Base-by-base conservation (phyloP, 2,329 filamentous ascomycete species). In the Clarireedia homoeocarpa region DNA sequence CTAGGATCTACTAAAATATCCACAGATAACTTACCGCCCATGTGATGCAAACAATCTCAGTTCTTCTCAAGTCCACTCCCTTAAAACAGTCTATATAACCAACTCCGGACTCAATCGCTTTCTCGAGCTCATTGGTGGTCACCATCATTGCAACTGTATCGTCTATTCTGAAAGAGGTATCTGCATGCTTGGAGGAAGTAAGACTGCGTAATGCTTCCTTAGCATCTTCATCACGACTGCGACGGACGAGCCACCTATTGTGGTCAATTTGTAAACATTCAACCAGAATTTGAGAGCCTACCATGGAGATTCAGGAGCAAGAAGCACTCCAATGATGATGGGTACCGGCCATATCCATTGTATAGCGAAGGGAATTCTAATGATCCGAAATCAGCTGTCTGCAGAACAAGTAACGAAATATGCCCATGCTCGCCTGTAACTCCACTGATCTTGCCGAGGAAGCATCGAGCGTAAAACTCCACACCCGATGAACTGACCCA, bases 121-220 rank as follows among this genome's bases (percentile, higher is more conserved):
- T 71, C 63, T 84, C 81, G 1, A 80, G 67, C 55, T 76, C 72
- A 60, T 84, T 77, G 0, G 81, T 84, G 61, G 81, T 75, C 14
- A 74, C 67, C 61, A 84, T 82, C 62, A 78, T 74, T 2, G 77
- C 71, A 7, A 84, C 57, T 2, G 55, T 61, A 9, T 59, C 54
- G 15, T 66, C 62, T 9, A 56, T 55, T 42, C 60, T 61, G 56
- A 65, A 66, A 30, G 54, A 53, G 15, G 15, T 17, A 26, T 47
- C 36, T 36, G 58, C 51, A 30, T 62, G 55, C 15, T 47, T 54
- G 27, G 74, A 38, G 70, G 75, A 61, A 4, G 63, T 63, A 24
- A 78, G 64, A 6, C 74, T 72, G 6, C 71, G 65, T n/a, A 77
- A 67, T 0, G 74, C 60, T n/a, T 67, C 66, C 59, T 74, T 76